Evolutionary conservation across 2,329 filamentous ascomycete species (phyloP).

Genomic region (Plenodomus tracheiphilus): DNA sequence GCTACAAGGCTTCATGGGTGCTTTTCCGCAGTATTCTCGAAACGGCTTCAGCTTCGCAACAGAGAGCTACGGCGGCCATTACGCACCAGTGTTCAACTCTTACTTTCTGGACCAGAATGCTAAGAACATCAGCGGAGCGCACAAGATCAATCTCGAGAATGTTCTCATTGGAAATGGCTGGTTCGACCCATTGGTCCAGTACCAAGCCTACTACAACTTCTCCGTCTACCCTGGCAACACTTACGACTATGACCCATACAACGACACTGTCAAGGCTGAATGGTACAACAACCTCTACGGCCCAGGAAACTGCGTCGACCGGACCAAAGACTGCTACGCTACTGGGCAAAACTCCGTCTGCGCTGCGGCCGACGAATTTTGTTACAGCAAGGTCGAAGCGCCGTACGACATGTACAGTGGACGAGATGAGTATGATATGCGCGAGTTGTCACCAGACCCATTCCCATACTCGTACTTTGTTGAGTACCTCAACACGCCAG

Average conservation of each 20-base stretch:
- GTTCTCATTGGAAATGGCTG: conserved; percentile 63
- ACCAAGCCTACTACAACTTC: conserved; percentile 62
- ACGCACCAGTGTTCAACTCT: conserved; percentile 58
- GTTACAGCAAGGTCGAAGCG: conserved; percentile 56
- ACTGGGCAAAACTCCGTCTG: conserved; percentile 58
- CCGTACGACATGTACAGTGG: conserved; percentile 56
- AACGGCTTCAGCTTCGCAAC: conserved; percentile 60
- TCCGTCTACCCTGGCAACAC: conserved; percentile 61
- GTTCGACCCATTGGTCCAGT: conserved; percentile 61
- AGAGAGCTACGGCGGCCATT: conserved; percentile 63
- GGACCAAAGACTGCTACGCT: conserved; percentile 58
- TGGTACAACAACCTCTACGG: conserved; percentile 66
- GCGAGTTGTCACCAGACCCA: conserved; percentile 58
- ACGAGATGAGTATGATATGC: conserved; percentile 64
- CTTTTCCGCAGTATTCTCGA: conserved; percentile 54
- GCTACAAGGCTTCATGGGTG: conserved; percentile 65
- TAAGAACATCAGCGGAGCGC: conserved; percentile 48
- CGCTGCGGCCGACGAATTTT: conserved; percentile 59
- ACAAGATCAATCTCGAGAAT: conserved; percentile 54
- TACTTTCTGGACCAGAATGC: conserved; percentile 55
- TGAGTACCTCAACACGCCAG: conserved; percentile 61
- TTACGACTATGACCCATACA: conserved; percentile 59
- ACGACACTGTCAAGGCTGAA: conserved; percentile 52
- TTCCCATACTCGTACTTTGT: conserved; percentile 61
- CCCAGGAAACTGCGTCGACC: conserved; percentile 62